Conservation (phyloP, 257 asterid species). For the Capsicum chinense region DNA sequence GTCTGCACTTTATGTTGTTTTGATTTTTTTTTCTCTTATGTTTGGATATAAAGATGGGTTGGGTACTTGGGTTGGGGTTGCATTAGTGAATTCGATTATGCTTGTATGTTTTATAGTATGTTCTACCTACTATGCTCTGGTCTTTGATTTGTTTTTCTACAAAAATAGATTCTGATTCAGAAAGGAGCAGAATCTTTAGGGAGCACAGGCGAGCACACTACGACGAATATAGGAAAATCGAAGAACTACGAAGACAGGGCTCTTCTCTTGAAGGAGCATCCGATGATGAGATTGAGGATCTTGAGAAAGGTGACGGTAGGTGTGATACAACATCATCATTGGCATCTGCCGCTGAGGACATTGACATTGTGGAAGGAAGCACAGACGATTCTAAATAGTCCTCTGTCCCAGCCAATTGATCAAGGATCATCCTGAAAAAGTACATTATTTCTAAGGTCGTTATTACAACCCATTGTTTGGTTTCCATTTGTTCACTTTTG, state of each 20-base stretch:
- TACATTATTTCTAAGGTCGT: neutral
- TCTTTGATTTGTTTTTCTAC: slow-evolving; percentile 7
- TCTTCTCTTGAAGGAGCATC: slow-evolving; percentile 56
- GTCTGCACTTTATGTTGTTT: slow-evolving; percentile 1
- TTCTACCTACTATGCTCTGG: neutral
- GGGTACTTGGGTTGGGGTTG: neutral
- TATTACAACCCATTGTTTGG: neutral
- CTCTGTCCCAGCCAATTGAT: slow-evolving; percentile 40
- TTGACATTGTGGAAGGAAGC: slow-evolving; percentile 46
- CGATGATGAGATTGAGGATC: slow-evolving; percentile 51
- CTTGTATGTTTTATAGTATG: neutral
- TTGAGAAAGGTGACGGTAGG: slow-evolving; percentile 29
- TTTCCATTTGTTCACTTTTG: neutral
- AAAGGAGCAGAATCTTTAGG: slow-evolving; percentile 66
- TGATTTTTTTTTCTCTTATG: neutral
- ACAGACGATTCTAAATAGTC: slow-evolving; percentile 30
- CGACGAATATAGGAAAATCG: slow-evolving; percentile 78
- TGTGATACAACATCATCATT: slow-evolving; percentile 49
- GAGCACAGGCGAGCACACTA: slow-evolving; percentile 90
- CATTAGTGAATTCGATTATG: neutral
- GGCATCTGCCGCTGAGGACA: slow-evolving; percentile 61
- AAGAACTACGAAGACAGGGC: slow-evolving; percentile 59
- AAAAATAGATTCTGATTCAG: slow-evolving; percentile 47
- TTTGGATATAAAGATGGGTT: neutral
- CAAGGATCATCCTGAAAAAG: slow-evolving; percentile 28